A percentile compares a stretch with the other conserved stretches of the same genome.
phyloP scores from a whole-genome alignment of 768 basidiomycete genomes.

The Podaxis sp. region DNA sequence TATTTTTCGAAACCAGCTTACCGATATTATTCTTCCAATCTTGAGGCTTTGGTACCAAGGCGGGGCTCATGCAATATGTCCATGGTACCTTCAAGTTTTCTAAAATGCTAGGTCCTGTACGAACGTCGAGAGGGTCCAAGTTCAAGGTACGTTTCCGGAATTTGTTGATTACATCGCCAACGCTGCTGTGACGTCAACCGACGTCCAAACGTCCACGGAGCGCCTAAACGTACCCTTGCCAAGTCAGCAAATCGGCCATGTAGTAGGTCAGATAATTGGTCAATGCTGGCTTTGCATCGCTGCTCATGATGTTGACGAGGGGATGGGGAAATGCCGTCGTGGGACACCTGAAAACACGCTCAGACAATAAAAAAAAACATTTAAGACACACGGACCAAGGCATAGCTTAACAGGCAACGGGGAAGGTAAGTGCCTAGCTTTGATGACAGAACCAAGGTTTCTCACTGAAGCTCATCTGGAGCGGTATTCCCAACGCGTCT shows the following conservation, averaged over 20 bases:
- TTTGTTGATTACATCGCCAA: constrained; percentile 56
- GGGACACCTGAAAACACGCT: constrained; percentile 33
- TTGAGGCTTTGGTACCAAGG: constrained; percentile 52
- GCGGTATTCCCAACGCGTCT: constrained; percentile 56
- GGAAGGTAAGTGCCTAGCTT: constrained; percentile 6
- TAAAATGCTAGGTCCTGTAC: constrained; percentile 45
- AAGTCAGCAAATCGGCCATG: constrained; percentile 55
- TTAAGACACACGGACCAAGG: constrained; percentile 40
- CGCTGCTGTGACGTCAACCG: constrained; percentile 25
- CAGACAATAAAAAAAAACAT: not conserved
- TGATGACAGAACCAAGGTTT: constrained; percentile 9
- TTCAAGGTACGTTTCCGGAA: constrained; percentile 48
- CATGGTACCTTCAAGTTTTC: constrained; percentile 55
- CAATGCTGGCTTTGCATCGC: constrained; percentile 48
- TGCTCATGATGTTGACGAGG: constrained; percentile 51
- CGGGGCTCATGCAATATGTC: constrained; percentile 61
- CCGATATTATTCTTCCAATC: constrained; percentile 65
- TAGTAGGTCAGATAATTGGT: constrained; percentile 58
- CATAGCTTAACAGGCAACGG: constrained; percentile 43
- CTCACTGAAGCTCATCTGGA: constrained; percentile 56
- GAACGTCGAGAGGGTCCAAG: constrained; percentile 40
- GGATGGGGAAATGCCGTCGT: constrained; percentile 58
- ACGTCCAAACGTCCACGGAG: not conserved
- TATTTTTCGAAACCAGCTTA: constrained; percentile 16
- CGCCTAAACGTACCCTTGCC: constrained; percentile 44